These are phyloP conservation scores for Furcasterigmium sp. DNA, from an alignment of 2,329 filamentous ascomycete genomes.

Conservation along the genomic window DNA sequence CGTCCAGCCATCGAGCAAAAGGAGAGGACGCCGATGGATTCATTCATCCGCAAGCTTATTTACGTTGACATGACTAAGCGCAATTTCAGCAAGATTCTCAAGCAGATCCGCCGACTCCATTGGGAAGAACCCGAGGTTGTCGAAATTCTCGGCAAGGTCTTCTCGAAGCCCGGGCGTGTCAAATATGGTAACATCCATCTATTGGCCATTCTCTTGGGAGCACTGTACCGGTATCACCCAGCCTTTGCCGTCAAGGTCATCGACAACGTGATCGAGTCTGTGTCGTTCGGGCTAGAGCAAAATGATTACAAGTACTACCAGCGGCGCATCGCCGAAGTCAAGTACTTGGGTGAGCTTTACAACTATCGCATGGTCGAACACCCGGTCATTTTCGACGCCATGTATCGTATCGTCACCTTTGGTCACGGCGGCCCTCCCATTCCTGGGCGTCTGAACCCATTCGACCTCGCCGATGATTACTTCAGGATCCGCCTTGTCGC, in stretches of 20 bases:
- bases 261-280: conserved; percentile 84
- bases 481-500: conserved; percentile 91
- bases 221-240: conserved; percentile 86
- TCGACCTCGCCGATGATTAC: conserved; percentile 90
- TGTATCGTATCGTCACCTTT: conserved; percentile 93
- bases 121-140: conserved; percentile 94
- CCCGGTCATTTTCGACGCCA: conserved; percentile 86
- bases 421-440: conserved; percentile 83
- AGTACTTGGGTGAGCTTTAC: conserved; percentile 93
- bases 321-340: conserved; percentile 88
- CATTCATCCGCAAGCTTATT: conserved; percentile 87
- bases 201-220: conserved; percentile 81
- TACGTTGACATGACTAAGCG: conserved; percentile 93
- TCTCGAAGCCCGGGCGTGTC: conserved; percentile 93
- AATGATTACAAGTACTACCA: conserved; percentile 99
- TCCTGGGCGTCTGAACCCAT: conserved; percentile 67
- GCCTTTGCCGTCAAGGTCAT: conserved; percentile 88
- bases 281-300: conserved; percentile 82
- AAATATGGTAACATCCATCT: conserved; percentile 97
- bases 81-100: conserved; percentile 88
- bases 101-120: conserved; percentile 90
- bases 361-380: conserved; percentile 97
- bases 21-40: conserved; percentile 86
- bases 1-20: conserved; percentile 94
- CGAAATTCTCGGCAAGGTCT: conserved; percentile 77